A percentile compares a stretch with the other conserved stretches of the same genome.
These are phyloP conservation scores for Boletus vinaceobasis DNA, from an alignment of 768 basidiomycete genomes.

Conservation along the genomic window DNA sequence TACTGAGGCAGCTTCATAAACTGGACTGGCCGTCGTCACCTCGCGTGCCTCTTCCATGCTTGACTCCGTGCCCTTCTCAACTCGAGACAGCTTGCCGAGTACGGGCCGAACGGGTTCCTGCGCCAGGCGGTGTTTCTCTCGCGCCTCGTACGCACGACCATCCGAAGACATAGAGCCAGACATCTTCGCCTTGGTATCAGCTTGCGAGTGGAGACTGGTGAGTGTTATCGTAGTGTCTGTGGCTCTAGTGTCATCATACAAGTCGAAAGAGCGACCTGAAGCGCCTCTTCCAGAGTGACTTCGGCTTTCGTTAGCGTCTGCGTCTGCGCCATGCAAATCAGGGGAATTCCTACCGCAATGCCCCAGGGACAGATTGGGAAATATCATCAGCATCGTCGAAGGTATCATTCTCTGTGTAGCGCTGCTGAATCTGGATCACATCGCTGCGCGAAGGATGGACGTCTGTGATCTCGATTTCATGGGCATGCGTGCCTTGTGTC, in stretches of 20 bases:
- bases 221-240: not conserved
- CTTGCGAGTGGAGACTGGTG: not conserved
- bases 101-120: not conserved
- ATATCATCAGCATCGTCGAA: not conserved
- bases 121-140: not conserved
- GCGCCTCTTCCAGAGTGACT: not conserved
- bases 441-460: not conserved
- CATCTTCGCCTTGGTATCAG: not conserved
- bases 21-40: not conserved
- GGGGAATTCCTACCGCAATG: not conserved
- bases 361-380: not conserved
- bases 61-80: not conserved
- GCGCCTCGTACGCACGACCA: not conserved
- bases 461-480: not conserved
- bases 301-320: conserved; percentile 9
- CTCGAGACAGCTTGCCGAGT: not conserved
- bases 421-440: not conserved
- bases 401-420: not conserved
- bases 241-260: not conserved
- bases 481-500: not conserved
- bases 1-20: not conserved
- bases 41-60: not conserved
- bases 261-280: not conserved
- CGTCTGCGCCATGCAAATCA: not conserved
- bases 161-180: not conserved